Percentiles rank a stretch among this genome's conserved stretches.
These are phyloP conservation scores for Effrenium voratum DNA, from an alignment of 73 alveolate species.

Conservation along the genomic window DNA sequence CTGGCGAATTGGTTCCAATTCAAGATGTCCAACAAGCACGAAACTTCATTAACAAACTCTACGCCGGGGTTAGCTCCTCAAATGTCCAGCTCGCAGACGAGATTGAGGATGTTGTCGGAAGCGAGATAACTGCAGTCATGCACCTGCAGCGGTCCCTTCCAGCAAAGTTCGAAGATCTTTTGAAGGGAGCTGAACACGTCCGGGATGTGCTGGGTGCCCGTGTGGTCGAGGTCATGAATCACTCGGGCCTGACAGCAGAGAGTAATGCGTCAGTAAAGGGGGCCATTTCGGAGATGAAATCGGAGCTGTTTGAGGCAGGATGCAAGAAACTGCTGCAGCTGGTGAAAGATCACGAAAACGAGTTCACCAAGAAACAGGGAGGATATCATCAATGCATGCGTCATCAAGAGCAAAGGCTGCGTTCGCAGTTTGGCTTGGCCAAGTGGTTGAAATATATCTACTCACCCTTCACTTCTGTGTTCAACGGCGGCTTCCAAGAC, in stretches of 20 bases:
- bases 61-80: too few relatives aligned
- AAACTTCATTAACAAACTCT: too few relatives aligned
- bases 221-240: neutral
- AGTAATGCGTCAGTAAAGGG: too few relatives aligned
- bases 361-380: neutral
- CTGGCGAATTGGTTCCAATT: too few relatives aligned
- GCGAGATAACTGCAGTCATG: neutral
- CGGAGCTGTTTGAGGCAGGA: neutral
- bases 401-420: neutral
- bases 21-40: too few relatives aligned
- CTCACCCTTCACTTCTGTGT: neutral
- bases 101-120: too few relatives aligned
- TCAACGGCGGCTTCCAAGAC: neutral
- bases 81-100: too few relatives aligned
- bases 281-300: neutral
- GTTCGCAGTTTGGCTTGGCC: neutral
- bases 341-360: neutral
- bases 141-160: conserved; percentile 10
- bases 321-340: neutral
- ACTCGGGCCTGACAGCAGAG: neutral
- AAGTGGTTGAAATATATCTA: neutral
- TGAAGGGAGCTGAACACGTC: neutral
- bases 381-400: neutral
- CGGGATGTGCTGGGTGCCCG: conserved; percentile 19
- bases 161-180: neutral